Evolutionary conservation across 164 flowering plant species (phyloP).

Genomic region (Hamamelis virginiana): DNA sequence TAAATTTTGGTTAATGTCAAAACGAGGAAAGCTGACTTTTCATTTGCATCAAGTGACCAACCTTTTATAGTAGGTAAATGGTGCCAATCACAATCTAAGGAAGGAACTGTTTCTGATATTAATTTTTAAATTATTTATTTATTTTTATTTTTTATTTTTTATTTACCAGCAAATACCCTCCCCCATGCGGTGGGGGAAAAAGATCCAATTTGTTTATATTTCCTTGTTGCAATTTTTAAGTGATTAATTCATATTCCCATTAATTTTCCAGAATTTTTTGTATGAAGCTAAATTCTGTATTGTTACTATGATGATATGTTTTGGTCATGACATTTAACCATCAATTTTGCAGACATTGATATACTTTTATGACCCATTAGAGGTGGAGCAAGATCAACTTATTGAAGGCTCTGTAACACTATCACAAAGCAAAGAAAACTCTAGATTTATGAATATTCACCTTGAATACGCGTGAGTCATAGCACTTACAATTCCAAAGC

Average conservation of each 20-base stretch:
- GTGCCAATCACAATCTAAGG: too few species aligned
- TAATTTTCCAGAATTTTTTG: not conserved
- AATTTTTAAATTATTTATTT: too few species aligned
- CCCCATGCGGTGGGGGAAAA: too few species aligned
- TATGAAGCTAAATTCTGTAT: not conserved
- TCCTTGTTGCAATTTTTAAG: not conserved
- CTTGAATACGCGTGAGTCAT: slow-evolving; percentile 83
- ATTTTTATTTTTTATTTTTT: too few species aligned
- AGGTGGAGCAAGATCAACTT: slow-evolving; percentile 86
- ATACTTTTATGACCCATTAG: slow-evolving; percentile 86
- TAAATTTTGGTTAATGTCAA: too few species aligned
- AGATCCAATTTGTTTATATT: not conserved
- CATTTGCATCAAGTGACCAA: too few species aligned
- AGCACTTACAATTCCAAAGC: not conserved
- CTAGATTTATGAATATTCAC: slow-evolving; percentile 83
- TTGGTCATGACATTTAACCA: not conserved
- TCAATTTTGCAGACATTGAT: slow-evolving; percentile 72
- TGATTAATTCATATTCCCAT: not conserved
- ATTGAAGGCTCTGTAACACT: slow-evolving; percentile 86
- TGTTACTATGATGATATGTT: not conserved
- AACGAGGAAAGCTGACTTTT: too few species aligned
- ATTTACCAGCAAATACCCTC: too few species aligned
- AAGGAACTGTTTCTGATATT: not conserved
- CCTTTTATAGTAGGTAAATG: too few species aligned
- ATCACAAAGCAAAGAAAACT: slow-evolving; percentile 85